Percentiles rank a stretch among this genome's conserved stretches.
These are phyloP conservation scores for Microcyclospora pomicola DNA, from an alignment of 2,329 filamentous ascomycete genomes.

Conservation along the genomic window DNA sequence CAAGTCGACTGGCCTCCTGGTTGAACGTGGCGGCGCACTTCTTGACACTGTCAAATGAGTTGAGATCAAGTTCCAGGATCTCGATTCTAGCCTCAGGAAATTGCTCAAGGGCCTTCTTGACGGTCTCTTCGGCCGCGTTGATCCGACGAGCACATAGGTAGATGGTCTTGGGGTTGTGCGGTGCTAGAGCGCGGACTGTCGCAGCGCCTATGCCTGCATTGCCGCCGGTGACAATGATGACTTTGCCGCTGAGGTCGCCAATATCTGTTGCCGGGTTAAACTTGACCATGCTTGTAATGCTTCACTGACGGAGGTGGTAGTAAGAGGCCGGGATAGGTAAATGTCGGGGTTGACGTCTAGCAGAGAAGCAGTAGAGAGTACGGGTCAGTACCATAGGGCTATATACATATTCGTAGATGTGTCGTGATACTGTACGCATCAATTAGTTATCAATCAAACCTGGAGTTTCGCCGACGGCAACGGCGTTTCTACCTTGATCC, in stretches of 20 bases:
- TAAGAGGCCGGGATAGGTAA: no score
- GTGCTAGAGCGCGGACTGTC: conserved; percentile 29
- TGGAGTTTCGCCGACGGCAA: no score
- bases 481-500: no score
- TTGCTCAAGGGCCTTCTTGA: conserved; percentile 22
- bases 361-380: no score
- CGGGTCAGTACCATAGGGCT: no score
- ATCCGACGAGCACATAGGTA: conserved; percentile 32
- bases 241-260: conserved; percentile 27
- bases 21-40: conserved; percentile 27
- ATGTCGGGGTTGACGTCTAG: no score
- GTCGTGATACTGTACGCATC: no score
- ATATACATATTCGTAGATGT: no score
- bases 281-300: no score
- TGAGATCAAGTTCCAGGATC: conserved; percentile 30
- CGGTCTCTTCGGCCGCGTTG: conserved; percentile 27
- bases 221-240: conserved; percentile 31
- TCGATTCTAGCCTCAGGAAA: conserved; percentile 24
- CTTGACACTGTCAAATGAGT: conserved; percentile 27
- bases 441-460: no score
- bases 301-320: no score
- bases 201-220: conserved; percentile 35
- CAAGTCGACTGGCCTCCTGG: conserved; percentile 25
- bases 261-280: conserved; percentile 27
- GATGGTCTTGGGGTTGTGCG: conserved; percentile 30